phyloP scores from a whole-genome alignment of 768 basidiomycete species.

The Lyophyllum shimeji region DNA sequence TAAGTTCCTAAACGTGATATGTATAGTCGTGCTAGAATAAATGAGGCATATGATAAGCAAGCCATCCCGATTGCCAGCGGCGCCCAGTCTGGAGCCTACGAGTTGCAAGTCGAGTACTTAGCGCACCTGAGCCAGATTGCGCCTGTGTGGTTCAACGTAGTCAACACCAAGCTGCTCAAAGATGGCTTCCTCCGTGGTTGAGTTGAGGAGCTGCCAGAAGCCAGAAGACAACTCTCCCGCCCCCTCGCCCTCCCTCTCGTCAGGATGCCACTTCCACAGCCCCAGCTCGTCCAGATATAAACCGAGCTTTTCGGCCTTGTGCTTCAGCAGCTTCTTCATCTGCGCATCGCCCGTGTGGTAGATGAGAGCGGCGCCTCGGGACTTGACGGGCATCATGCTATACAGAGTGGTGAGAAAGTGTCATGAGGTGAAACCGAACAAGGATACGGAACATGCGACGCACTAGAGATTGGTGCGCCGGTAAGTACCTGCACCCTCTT shows the following conservation, averaged over 20 bases:
- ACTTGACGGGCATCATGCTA: conserved; percentile 48
- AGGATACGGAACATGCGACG: conserved; percentile 12
- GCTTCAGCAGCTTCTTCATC: conserved; percentile 42
- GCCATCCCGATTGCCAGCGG: no score
- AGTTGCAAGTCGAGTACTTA: neutral
- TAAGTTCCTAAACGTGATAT: no score
- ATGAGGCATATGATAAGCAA: no score
- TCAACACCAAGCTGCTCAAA: conserved; percentile 43
- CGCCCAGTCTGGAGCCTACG: no score
- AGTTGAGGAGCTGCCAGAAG: conserved; percentile 47
- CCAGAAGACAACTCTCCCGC: conserved; percentile 20
- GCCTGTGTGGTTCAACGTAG: conserved; percentile 36
- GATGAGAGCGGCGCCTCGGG: conserved; percentile 52
- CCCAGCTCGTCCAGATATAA: conserved; percentile 62
- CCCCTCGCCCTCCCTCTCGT: neutral
- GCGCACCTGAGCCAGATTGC: conserved; percentile 18
- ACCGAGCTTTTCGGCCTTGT: conserved; percentile 41
- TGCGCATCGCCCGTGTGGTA: conserved; percentile 54
- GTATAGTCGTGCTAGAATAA: no score
- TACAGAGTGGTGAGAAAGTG: neutral
- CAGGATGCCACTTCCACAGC: conserved; percentile 54
- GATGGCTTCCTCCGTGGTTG: conserved; percentile 44
- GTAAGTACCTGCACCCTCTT: conserved; percentile 34
- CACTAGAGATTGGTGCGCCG: conserved; percentile 38
- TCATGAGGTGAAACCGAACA: conserved; percentile 1